These are phyloP conservation scores for Scheffersomyces stambukii DNA, from an alignment of 1,139 yeast genomes.

Conservation along the genomic window DNA sequence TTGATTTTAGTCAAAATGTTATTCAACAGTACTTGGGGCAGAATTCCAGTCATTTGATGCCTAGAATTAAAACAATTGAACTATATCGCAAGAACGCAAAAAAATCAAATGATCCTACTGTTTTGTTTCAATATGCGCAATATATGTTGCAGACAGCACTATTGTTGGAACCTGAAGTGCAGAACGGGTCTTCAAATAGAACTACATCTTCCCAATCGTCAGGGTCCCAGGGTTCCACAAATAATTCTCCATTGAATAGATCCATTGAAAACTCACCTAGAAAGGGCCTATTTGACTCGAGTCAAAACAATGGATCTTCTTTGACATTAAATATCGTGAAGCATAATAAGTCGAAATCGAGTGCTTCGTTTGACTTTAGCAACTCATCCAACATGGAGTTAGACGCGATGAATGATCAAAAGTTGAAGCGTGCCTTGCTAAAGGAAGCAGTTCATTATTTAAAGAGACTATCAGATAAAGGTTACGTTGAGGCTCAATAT, in stretches of 20 bases:
- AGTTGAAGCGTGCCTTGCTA: conserved; percentile 47
- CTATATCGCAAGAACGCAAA: conserved; percentile 83
- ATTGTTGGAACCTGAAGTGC: conserved; percentile 36
- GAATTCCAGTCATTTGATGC: conserved; percentile 52
- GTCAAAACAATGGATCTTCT: too few relatives aligned
- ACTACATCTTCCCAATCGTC: conserved; percentile 12
- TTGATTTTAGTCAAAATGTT: conserved; percentile 39
- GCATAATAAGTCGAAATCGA: conserved; percentile 12
- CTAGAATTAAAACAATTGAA: conserved; percentile 83
- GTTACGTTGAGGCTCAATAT: conserved; percentile 88
- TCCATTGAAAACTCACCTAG: conserved; percentile 26
- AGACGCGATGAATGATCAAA: conserved; percentile 24
- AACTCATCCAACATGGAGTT: conserved; percentile 15
- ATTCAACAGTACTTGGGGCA: conserved; percentile 51
- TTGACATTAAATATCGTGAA: conserved; percentile 8
- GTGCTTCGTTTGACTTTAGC: conserved; percentile 22
- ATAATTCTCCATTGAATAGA: conserved; percentile 12
- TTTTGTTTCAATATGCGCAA: conserved; percentile 87
- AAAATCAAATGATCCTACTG: conserved; percentile 78
- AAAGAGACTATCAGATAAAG: conserved; percentile 71
- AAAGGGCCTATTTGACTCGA: conserved; percentile 12
- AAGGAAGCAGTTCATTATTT: conserved; percentile 76
- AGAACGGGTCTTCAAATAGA: conserved; percentile 5
- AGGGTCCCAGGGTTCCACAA: conserved; percentile 8
- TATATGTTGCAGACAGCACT: conserved; percentile 85